Conservation (phyloP, 2,329 filamentous ascomycete species). For the Claviceps lovelessii region DNA sequence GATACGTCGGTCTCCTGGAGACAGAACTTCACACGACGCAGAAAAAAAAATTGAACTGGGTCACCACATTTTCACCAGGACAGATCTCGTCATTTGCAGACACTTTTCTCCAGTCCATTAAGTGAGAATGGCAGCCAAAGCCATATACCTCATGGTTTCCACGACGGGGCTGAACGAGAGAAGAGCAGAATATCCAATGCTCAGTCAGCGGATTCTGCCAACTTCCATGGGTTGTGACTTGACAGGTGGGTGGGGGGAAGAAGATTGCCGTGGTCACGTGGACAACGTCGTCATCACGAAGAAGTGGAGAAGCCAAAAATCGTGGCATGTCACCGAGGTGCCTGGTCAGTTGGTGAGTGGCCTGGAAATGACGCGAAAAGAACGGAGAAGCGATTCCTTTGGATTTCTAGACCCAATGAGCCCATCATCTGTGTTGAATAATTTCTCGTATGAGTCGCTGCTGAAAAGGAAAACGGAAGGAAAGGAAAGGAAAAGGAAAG, state of each 20-base stretch:
- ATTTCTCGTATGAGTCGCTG: too few relatives aligned
- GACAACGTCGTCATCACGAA: not conserved
- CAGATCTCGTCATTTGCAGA: not conserved
- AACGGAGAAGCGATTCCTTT: too few relatives aligned
- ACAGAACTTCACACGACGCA: not conserved
- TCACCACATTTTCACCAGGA: not conserved
- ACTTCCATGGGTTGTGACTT: slow-evolving; percentile 4
- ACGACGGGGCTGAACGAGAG: not conserved
- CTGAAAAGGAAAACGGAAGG: too few relatives aligned
- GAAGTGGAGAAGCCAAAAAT: too few relatives aligned
- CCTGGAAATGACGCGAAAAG: not conserved
- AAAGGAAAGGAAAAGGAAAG: too few relatives aligned
- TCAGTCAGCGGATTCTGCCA: slow-evolving; percentile 10
- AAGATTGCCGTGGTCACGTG: slow-evolving; percentile 3
- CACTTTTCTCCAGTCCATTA: not conserved
- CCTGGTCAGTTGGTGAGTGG: not conserved
- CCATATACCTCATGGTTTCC: not conserved
- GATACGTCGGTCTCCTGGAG: not conserved
- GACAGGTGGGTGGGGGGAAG: too few relatives aligned
- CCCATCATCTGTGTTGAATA: too few relatives aligned
- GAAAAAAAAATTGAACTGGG: not conserved
- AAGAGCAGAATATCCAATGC: not conserved
- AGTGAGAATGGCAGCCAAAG: not conserved
- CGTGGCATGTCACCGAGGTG: too few relatives aligned
- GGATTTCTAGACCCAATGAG: too few relatives aligned